A percentile compares a stretch with the other conserved stretches of the same genome.
These are phyloP conservation scores for Durio zibethinus DNA, from an alignment of 345 rosid species.

Conservation along the genomic window DNA sequence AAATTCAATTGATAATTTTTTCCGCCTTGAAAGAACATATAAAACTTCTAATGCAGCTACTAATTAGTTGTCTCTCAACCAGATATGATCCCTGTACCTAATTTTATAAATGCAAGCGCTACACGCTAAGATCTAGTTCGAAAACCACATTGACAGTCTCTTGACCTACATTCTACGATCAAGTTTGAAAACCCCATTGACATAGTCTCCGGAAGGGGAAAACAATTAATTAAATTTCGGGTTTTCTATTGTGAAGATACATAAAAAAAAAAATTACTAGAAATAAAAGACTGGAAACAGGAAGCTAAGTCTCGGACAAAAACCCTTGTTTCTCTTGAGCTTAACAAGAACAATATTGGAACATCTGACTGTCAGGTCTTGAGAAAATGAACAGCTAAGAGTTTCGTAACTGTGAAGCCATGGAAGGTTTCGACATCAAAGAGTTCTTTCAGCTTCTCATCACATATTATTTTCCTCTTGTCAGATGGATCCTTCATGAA, in stretches of 20 bases:
- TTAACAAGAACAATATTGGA: background rate
- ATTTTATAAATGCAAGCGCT: background rate
- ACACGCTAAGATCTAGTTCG: background rate
- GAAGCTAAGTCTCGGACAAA: too few species aligned
- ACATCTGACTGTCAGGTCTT: conserved; percentile 34
- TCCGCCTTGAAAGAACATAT: background rate
- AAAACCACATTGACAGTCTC: background rate
- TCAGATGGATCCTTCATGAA: conserved; percentile 48
- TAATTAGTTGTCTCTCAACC: background rate
- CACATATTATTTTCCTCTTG: conserved; percentile 45
- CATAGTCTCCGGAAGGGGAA: background rate
- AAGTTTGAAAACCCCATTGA: background rate
- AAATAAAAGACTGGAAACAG: background rate
- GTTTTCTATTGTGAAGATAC: background rate
- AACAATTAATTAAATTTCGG: conserved; percentile 16
- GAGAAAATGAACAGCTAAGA: conserved; percentile 38
- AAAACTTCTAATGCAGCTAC: background rate
- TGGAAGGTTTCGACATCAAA: conserved; percentile 43
- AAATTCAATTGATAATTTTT: background rate
- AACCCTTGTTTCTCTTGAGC: conserved; percentile 16
- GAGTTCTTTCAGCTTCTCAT: conserved; percentile 53
- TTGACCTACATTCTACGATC: too few species aligned
- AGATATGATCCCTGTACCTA: background rate
- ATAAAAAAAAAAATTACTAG: background rate
- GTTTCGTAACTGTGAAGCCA: conserved; percentile 50